Evolutionary conservation across 2,329 filamentous ascomycete genomes (phyloP).

Genomic region (Atkinsonella texensis): DNA sequence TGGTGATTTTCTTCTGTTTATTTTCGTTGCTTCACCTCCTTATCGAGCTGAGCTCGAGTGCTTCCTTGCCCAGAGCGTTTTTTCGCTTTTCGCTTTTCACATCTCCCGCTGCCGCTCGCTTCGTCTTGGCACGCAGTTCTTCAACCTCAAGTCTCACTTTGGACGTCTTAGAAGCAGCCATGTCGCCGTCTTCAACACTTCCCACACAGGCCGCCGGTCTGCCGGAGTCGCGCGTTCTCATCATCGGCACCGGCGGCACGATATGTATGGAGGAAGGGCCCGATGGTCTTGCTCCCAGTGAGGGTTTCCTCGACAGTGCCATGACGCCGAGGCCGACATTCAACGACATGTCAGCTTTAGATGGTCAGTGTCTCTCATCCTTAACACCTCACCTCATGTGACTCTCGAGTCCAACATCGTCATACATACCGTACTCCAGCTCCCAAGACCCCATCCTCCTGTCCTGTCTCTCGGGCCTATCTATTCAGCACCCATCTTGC

Average conservation of each 20-base stretch:
- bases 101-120: background rate
- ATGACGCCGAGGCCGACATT: constrained; percentile 75
- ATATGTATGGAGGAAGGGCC: constrained; percentile 84
- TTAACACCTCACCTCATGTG: background rate
- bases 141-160: background rate
- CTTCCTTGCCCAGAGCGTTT: background rate
- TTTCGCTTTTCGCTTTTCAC: background rate
- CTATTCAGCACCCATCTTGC: background rate
- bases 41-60: background rate
- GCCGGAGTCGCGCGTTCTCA: constrained; percentile 70
- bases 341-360: constrained; percentile 47
- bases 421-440: background rate
- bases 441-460: background rate
- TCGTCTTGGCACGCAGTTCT: too few relatives aligned
- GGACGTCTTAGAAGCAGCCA: constrained; percentile 2
- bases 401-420: background rate
- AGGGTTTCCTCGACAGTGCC: constrained; percentile 69
- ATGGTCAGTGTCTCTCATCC: constrained; percentile 2
- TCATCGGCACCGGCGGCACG: constrained; percentile 82
- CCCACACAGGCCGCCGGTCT: constrained; percentile 18
- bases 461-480: background rate
- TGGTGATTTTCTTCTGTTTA: background rate
- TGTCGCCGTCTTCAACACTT: constrained; percentile 9
- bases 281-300: constrained; percentile 68
- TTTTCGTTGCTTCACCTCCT: background rate